Evolutionary conservation across 805 yeast species (phyloP), one percentile per base, ranked within the genome.

Genomic region (Zygosaccharomyces lentus): DNA sequence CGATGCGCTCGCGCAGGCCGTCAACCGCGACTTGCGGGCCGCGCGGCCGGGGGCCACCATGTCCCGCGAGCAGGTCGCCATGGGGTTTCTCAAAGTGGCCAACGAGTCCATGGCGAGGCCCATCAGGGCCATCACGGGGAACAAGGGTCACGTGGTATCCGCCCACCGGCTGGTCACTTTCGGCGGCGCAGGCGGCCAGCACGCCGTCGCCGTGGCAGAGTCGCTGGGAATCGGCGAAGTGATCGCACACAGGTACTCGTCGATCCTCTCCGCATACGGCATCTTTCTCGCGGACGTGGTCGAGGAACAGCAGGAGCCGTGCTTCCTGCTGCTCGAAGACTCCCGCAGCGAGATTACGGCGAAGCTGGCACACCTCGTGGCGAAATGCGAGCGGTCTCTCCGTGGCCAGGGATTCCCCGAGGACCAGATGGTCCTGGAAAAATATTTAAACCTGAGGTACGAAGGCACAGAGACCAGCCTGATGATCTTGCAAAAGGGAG

Each of bases 181-280:
- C 67, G 96, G 96, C 38, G 96, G 96, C 40, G 95, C 95, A 21
- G 96, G 96, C 44, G 96, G 96, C 7, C 96, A 88, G 66, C 90
- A 86, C 64, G 90, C 93, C 2, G 81, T 78, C 40, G 81, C 85
- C 8, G 81, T 88, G 29, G 95, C 95, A 1, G 73, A 77, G 47
- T 73, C 76, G 21, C 70, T 88, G 49, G 89, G 89, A 7, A 84
- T 88, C 39, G 62, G 71, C 9, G 77, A 79, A 24, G 84, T 88
- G 6, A 65, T 87, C 27, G 81, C 85, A 21, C 96, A 88, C 66
- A 77, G 83, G 61, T 85, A 85, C 62, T 86, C 96, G 2, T 86
- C 95, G 0, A 79, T 88, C 34, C 69, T 88, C 9, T 85, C 95
- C 1, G 96, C 96, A 0, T 88, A 84, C 60, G 96, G 96, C 50